Conservation (phyloP, 257 asterid genomes). For the Scutellaria galericulata region DNA sequence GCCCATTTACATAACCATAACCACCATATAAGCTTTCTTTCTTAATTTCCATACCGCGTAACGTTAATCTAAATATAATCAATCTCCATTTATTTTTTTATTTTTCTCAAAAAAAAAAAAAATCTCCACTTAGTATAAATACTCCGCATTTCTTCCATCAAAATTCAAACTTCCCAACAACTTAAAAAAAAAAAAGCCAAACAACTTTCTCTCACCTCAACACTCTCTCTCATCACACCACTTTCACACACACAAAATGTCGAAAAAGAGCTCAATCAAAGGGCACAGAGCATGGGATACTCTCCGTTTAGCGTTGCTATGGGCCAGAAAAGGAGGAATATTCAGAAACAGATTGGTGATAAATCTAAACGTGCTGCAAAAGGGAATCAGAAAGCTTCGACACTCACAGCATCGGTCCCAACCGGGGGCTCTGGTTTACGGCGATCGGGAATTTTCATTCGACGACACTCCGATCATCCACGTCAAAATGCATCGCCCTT, state of each 20-base stretch:
- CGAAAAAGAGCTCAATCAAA: constrained; percentile 39
- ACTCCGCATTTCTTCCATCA: background rate
- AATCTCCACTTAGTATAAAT: constrained; percentile 31
- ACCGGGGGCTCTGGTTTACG: constrained; percentile 49
- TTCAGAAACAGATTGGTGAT: constrained; percentile 45
- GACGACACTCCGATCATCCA: constrained; percentile 65
- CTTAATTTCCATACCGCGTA: constrained; percentile 46
- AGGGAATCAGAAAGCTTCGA: constrained; percentile 57
- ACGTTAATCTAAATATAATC: constrained; percentile 25
- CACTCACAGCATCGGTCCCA: constrained; percentile 26
- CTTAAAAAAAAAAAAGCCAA: background rate
- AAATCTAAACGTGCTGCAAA: constrained; percentile 47
- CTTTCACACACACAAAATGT: constrained; percentile 36
- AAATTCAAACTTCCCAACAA: background rate
- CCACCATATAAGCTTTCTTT: background rate
- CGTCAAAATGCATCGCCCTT: constrained; percentile 74
- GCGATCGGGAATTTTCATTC: constrained; percentile 73
- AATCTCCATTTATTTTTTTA: background rate
- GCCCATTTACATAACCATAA: constrained; percentile 31
- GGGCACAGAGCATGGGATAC: constrained; percentile 61
- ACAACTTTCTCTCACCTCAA: background rate
- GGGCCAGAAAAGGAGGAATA: constrained; percentile 65
- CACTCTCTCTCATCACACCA: too few relatives aligned
- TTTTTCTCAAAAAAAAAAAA: background rate
- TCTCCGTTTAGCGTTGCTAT: constrained; percentile 63